Evolutionary conservation across 2,329 filamentous ascomycete species (phyloP).

Genomic region (Mollisia scopiformis): DNA sequence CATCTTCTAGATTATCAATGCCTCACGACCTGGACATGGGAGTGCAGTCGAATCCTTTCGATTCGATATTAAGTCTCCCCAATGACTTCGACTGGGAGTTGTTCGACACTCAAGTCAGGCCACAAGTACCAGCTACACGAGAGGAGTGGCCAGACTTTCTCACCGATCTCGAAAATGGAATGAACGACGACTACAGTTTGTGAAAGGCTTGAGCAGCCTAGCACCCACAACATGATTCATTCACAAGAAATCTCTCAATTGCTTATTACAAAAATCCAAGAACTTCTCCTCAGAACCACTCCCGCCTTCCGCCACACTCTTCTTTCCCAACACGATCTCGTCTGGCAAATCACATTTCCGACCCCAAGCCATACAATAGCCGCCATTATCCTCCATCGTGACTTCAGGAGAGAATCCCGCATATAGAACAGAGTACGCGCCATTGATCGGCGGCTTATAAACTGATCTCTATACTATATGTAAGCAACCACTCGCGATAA

Average conservation of each 20-base stretch:
- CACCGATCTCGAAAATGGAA: background rate
- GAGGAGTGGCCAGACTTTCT: background rate
- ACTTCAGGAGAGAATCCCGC: conserved; percentile 39
- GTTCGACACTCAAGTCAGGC: conserved; percentile 1
- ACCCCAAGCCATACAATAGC: conserved; percentile 47
- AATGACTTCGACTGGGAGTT: conserved; percentile 30
- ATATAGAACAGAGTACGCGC: conserved; percentile 42
- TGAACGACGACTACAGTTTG: background rate
- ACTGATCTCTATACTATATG: conserved; percentile 4
- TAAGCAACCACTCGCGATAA: background rate
- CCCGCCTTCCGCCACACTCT: conserved; percentile 32
- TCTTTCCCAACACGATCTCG: conserved; percentile 25
- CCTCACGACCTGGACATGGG: background rate
- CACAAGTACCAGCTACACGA: conserved; percentile 1
- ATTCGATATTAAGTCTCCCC: conserved; percentile 20
- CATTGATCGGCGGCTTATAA: conserved; percentile 37
- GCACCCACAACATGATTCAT: background rate
- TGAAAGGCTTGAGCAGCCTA: background rate
- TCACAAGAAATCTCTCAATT: conserved; percentile 25
- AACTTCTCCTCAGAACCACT: conserved; percentile 35
- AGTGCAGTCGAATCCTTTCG: conserved; percentile 16
- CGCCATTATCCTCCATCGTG: conserved; percentile 37
- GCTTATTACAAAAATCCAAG: conserved; percentile 40
- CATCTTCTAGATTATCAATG: conserved; percentile 6
- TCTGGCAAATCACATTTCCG: conserved; percentile 30